Evolutionary conservation across 2,329 filamentous ascomycete genomes (phyloP), one percentile per base, ranked within the genome.

Genomic region (Purpureocillium lavendulum): DNA sequence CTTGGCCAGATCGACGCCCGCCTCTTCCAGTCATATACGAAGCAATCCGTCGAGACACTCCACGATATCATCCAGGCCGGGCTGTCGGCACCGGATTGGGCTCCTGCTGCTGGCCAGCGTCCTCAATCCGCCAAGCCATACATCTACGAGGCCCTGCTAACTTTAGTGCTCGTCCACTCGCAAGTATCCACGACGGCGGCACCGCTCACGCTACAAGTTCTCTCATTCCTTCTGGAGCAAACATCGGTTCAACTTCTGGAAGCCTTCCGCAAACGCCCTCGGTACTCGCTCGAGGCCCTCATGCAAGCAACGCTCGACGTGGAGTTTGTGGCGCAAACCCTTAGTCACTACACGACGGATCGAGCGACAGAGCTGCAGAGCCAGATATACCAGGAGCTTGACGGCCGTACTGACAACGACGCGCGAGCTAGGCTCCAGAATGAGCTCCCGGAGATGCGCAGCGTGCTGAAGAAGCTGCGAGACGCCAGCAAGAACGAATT

Each of bases 281-380:
- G 69, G 15, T 97, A 92, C 63, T 75, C 80, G 2, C 78, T 98
- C 1, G 71, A 83, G 5, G 82, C 85, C 7, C 75, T 98, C 37
- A 94, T 97, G 82, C 94, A 98, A 64, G 94, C 94, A 2, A 98
- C 92, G 0, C 77, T 98, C 1, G 92, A 98, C 55, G 89, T 96
- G 2, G 92, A 98, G 62, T 97, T 98, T 56, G 82, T 97, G 41
- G 87, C 89, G 1, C 92, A 98, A 66, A 96, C 90, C 5, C 73
- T 98, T 28, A 85, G 78, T 44, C 82, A 89, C 50, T 98, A 94
- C 61, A 92, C 87, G 0, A 92, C 87, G 0, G 84, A 94, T 41
- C 75, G 79, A 37, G 87, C 88, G 3, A 80, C 80, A 7, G 80
- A 89, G 56, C 73, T 86, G 12, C 92, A 97, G 65, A 84, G 84